phyloP scores from a whole-genome alignment of 331 rosid species.

The Erythrophleum ivorense region DNA sequence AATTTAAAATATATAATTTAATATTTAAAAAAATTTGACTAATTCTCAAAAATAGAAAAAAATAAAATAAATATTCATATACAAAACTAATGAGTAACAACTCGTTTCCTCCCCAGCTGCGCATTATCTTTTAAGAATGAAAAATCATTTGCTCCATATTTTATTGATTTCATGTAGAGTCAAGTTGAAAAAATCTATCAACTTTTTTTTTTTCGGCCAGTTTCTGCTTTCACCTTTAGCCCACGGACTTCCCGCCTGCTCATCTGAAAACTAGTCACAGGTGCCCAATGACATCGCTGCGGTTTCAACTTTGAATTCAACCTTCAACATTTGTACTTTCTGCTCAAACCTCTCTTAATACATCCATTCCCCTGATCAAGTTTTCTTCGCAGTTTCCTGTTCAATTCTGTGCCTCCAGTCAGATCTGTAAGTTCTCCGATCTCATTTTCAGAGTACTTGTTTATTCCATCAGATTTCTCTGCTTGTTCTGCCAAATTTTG shows the following conservation, averaged over 20 bases:
- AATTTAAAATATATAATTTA: too few relatives aligned
- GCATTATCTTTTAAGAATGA: too few relatives aligned
- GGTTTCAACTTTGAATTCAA: constrained; percentile 24
- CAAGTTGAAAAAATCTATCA: too few relatives aligned
- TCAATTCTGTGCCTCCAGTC: constrained; percentile 4
- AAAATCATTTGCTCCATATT: too few relatives aligned
- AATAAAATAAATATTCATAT: too few relatives aligned
- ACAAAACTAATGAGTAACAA: too few relatives aligned
- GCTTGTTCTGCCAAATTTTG: neutral
- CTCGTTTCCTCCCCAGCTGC: too few relatives aligned
- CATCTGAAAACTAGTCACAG: neutral
- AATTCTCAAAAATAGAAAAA: too few relatives aligned
- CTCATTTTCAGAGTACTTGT: neutral
- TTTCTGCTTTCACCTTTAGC: neutral
- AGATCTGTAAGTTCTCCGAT: constrained; percentile 34
- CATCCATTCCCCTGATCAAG: neutral
- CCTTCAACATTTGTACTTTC: constrained; percentile 4
- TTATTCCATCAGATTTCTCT: neutral
- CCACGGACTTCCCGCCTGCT: constrained; percentile 38
- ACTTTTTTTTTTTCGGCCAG: neutral
- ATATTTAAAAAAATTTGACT: too few relatives aligned
- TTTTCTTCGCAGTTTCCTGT: neutral
- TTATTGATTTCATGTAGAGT: too few relatives aligned
- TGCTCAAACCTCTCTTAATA: constrained; percentile 18
- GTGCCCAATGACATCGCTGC: neutral